A percentile compares a stretch with the other conserved stretches of the same genome.
These are phyloP conservation scores for Aegilops bicornis DNA, from an alignment of 176 grass and related monocot species.

Conservation along the genomic window DNA sequence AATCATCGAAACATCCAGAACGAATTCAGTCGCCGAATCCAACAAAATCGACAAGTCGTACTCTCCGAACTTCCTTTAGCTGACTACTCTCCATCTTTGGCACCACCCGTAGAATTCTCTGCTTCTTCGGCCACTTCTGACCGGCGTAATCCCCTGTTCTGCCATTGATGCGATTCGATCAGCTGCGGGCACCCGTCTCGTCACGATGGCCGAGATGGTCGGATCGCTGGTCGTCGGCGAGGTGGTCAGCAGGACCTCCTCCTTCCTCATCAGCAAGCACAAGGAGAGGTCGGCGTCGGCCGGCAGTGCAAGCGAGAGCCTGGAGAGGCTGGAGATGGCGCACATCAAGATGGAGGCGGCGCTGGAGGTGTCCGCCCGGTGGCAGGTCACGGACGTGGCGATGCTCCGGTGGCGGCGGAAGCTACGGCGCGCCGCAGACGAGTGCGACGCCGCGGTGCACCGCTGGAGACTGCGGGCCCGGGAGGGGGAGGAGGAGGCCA, in stretches of 20 bases:
- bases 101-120: no score
- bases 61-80: not conserved
- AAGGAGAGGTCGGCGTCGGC: not conserved
- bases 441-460: not conserved
- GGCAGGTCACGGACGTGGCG: not conserved
- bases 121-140: no score
- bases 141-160: no score
- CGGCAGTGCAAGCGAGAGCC: not conserved
- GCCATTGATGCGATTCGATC: no score
- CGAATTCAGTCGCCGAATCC: not conserved
- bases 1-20: not conserved
- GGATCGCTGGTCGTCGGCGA: not conserved
- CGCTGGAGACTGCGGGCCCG: not conserved
- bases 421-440: not conserved
- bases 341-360: not conserved
- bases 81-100: not conserved
- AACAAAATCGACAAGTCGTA: not conserved
- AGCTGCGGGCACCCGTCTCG: no score
- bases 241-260: not conserved
- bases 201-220: not conserved
- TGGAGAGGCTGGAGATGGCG: conserved; percentile 20
- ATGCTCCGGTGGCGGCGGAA: not conserved
- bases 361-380: not conserved
- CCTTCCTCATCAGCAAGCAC: not conserved
- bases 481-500: not conserved